Base-by-base conservation (phyloP, 116 monocot species). In the Iris pallida region DNA sequence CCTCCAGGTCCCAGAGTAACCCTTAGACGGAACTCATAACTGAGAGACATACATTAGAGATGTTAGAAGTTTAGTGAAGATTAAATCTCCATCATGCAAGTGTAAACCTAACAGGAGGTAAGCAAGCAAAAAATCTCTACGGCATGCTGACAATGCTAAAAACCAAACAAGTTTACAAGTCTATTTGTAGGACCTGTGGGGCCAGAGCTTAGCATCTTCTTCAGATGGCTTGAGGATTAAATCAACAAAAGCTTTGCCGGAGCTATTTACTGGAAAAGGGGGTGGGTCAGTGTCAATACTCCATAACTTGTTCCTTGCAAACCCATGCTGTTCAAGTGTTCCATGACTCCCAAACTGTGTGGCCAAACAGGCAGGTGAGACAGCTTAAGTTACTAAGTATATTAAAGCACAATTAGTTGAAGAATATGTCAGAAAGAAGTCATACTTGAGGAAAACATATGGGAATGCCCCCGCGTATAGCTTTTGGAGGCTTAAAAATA, bases 11-110 rank as follows among this genome's bases (percentile, higher is more conserved):
- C 78, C 67, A 85, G 63, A 64, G 72, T 58, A 51, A 85, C 72
- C 72, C 81, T 78, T 47, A 85, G 59, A 14, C 81, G 77, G 55
- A 60, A 81, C 65, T 85, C 85, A 71, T 59, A 81, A 57, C 85
- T 85, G 77, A 54, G 67, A 59, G 6, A 57, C 7, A 15, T 30
- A 30, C 61, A 49, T 59, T 52, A 68, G n/a, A 49, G 20, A 49
- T 8, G 1, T 9, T 49, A n/a, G 0, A 8, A 46, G 42, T 30
- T 30, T 30, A 1, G 30, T 14, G 45, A 11, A 43, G 15, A 69
- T 10, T 16, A 57, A 56, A 47, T 7, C 10, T 47, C 3, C 7
- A 18, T 5, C 6, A 47, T 40, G 65, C 17, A 74, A n/a, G n/a
- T n/a, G n/a, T n/a, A n/a, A n/a, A n/a, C n/a, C n/a, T 20, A 8